These are phyloP conservation scores for Geranium brycei DNA, from an alignment of 345 rosid species.

Conservation along the genomic window DNA sequence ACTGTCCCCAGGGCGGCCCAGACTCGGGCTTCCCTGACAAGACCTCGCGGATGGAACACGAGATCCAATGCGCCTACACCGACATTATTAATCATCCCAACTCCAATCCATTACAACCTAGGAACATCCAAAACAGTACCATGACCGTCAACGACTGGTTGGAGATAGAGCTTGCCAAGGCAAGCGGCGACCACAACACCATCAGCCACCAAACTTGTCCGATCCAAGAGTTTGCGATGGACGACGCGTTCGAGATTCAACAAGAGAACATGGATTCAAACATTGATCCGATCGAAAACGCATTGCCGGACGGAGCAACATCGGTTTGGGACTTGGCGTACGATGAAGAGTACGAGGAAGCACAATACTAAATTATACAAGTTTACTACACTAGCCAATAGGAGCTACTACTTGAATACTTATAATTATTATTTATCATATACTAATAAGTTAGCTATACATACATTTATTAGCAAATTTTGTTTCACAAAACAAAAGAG, in stretches of 20 bases:
- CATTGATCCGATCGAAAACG: not conserved
- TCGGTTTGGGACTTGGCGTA: conserved; percentile 32
- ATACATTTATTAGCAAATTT: too few relatives aligned
- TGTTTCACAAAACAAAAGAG: too few relatives aligned
- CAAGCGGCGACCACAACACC: not conserved
- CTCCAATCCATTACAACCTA: not conserved
- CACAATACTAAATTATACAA: not conserved
- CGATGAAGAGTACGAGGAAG: conserved; percentile 2
- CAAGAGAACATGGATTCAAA: conserved; percentile 5
- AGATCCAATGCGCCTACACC: conserved; percentile 15
- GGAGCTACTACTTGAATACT: too few relatives aligned
- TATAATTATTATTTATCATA: too few relatives aligned
- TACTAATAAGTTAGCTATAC: too few relatives aligned
- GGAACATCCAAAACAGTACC: not conserved
- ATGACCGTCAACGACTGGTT: not conserved
- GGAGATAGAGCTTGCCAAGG: not conserved
- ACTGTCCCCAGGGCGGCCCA: conserved; percentile 19
- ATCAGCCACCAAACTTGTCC: not conserved
- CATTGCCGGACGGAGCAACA: conserved; percentile 3
- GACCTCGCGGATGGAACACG: conserved; percentile 33
- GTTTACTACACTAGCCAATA: too few relatives aligned
- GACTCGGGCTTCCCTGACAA: conserved; percentile 24
- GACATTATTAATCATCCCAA: too few relatives aligned
- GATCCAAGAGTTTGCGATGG: conserved; percentile 12
- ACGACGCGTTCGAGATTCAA: conserved; percentile 8